Conservation (phyloP, 805 yeast species). For the Spencermartinsiella europaea region DNA sequence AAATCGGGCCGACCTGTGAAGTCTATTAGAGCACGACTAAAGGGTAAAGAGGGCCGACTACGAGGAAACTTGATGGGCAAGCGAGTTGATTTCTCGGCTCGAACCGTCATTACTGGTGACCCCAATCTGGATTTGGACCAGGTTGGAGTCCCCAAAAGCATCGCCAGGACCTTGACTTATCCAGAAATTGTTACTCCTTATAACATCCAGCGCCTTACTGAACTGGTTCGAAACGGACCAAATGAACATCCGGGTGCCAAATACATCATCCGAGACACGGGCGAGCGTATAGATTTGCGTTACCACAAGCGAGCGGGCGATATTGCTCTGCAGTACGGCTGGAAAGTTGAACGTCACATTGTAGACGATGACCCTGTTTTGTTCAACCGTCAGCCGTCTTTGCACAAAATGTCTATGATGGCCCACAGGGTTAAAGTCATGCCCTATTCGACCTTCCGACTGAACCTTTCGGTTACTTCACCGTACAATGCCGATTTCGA, state of each 20-base stretch:
- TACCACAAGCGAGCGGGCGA: slow-evolving; percentile 98
- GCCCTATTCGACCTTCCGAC: slow-evolving; percentile 97
- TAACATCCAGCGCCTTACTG: slow-evolving; percentile 89
- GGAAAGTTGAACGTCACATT: slow-evolving; percentile 98
- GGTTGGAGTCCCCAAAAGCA: slow-evolving; percentile 97
- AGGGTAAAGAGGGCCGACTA: slow-evolving; percentile 99
- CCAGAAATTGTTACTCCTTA: slow-evolving; percentile 98
- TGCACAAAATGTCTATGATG: slow-evolving; percentile 99
- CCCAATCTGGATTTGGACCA: slow-evolving; percentile 96
- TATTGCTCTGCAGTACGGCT: slow-evolving; percentile 94
- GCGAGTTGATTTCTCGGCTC: slow-evolving; percentile 98
- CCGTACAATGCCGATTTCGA: slow-evolving; percentile 99
- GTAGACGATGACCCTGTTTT: slow-evolving; percentile 97
- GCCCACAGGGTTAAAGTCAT: slow-evolving; percentile 96
- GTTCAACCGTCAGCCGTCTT: slow-evolving; percentile 98
- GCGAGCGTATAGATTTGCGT: slow-evolving; percentile 96
- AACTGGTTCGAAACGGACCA: slow-evolving; percentile 94
- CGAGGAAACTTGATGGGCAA: slow-evolving; percentile 99
- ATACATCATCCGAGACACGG: slow-evolving; percentile 95
- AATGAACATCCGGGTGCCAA: slow-evolving; percentile 99
- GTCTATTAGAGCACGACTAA: slow-evolving; percentile 97
- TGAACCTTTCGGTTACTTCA: slow-evolving; percentile 93
- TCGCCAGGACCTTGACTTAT: slow-evolving; percentile 90
- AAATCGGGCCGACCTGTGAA: slow-evolving; percentile 98
- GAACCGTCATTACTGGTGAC: slow-evolving; percentile 99